Percentiles rank a stretch among this genome's conserved stretches.
These are phyloP conservation scores for Leptodermis oblonga DNA, from an alignment of 257 asterid species.

Conservation along the genomic window DNA sequence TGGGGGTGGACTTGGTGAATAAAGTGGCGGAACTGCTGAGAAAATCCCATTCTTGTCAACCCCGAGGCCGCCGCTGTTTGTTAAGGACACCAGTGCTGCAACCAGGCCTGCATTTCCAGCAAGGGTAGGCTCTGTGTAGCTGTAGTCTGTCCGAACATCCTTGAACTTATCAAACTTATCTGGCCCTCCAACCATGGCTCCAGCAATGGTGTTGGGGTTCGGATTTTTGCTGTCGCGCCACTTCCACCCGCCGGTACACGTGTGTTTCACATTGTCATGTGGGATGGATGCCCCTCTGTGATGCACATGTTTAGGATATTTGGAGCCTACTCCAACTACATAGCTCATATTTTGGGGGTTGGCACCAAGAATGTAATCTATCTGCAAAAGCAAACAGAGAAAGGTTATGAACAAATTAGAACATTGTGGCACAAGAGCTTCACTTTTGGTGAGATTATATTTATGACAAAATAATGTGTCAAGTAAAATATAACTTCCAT, in stretches of 20 bases:
- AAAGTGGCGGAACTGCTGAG: slow-evolving; percentile 68
- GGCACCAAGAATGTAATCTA: slow-evolving; percentile 64
- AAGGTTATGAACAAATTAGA: not conserved
- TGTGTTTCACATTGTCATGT: slow-evolving; percentile 37
- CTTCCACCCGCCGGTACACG: slow-evolving; percentile 71
- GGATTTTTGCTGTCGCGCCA: slow-evolving; percentile 56
- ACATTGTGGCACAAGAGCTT: not conserved
- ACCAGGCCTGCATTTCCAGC: slow-evolving; percentile 92
- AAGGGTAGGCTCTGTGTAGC: slow-evolving; percentile 81
- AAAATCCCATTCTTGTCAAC: slow-evolving; percentile 65
- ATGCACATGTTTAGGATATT: slow-evolving; percentile 67
- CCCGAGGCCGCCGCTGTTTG: slow-evolving; percentile 47
- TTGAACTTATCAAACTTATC: slow-evolving; percentile 65
- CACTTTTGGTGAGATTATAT: not conserved
- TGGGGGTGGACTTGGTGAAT: slow-evolving; percentile 63
- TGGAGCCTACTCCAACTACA: slow-evolving; percentile 64
- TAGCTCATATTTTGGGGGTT: slow-evolving; percentile 82
- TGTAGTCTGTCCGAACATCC: slow-evolving; percentile 55
- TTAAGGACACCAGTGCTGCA: slow-evolving; percentile 76
- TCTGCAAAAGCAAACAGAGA: slow-evolving; percentile 22
- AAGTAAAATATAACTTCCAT: not conserved
- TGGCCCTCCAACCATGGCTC: slow-evolving; percentile 94
- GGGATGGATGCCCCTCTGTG: slow-evolving; percentile 94
- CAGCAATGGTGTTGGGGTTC: slow-evolving; percentile 60
- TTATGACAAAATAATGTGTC: not conserved